Base-by-base conservation (phyloP, 192 early-diverging fungal genomes). In the Mortierella claussenii region DNA sequence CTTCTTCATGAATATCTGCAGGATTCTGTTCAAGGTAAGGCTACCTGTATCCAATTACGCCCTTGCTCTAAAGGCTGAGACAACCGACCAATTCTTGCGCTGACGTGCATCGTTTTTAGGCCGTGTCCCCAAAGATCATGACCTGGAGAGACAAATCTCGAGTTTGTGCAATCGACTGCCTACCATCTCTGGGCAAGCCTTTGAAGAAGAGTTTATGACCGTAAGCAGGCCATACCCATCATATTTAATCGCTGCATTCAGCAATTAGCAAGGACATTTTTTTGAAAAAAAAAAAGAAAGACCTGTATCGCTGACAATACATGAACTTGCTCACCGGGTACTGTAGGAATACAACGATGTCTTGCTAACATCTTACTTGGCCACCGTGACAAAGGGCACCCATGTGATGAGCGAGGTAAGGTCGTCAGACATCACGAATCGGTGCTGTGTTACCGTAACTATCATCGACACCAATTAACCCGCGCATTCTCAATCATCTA, bases 271-370 rank as follows among this genome's bases (percentile, higher is more conserved):
- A n/a, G n/a, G n/a, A n/a, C n/a, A n/a, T n/a, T n/a, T n/a, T n/a
- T n/a, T n/a, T n/a, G n/a, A n/a, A n/a, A n/a, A n/a, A n/a, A n/a
- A n/a, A n/a, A n/a, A n/a, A n/a, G n/a, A 18, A 32, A 36, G 30
- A 49, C 28, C 13, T 48, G 18, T n/a, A 6, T 61, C 43, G 7
- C 28, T 48, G 27, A 2, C 27, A 30, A 23, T 32, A 24, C 21
- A n/a, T n/a, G n/a, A n/a, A n/a, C n/a, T n/a, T n/a, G n/a, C 28
- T 21, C 36, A 12, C n/a, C 30, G 27, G 49, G 21, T 23, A 55
- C 28, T 62, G 20, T 74, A 95, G 92, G 92, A 94, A 76, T 93
- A 89, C 73, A 93, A 91, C 55, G 94, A 96, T 69, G 89, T 93
- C 27, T 75, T 94, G 4, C 79, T 96, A 31, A 90, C 89, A 31